Base-by-base conservation (phyloP, 306 rosid species). In the Rosa lucieae region DNA sequence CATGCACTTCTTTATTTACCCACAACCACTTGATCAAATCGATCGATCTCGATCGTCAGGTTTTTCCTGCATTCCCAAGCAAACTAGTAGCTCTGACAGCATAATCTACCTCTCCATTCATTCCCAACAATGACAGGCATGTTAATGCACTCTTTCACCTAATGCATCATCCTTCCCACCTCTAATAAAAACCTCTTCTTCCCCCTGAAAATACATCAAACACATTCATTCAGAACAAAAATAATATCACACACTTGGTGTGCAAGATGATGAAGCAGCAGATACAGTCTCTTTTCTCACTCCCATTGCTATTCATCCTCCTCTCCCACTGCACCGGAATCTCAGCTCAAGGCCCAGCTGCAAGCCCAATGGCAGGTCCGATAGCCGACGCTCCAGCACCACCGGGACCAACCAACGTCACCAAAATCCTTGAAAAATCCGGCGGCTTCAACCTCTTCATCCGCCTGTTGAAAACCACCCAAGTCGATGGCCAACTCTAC, bases 11-110 rank as follows among this genome's bases (percentile, higher is more conserved):
- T 23, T 44, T 40, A 44, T 44, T 20, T 43, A 20, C 67, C 35
- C 76, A 70, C 65, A 40, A 51, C 76, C 70, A 78, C 59, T 59
- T 11, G 61, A 58, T 39, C 32, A 72, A 53, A 62, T 62, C 58
- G 21, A 43, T 77, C 81, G 21, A 43, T 77, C 81, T 77, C 78
- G 85, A 26, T 84, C 78, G 29, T 26, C 29, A 26, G 78, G 79
- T 66, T 56, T 66, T 91, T 86, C 80, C 96, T 90, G 81, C 78
- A 55, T 85, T 88, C 85, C 79, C 81, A 92, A 94, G 97, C 94
- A 92, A 90, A 86, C 84, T 43, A 32, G 78, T 67, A 63, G 84
- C 79, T 81, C 83, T 66, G 59, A 75, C 67, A 70, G 49, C 84
- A 6, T 74, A 80, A 77, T 67, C 76, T 70, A 83, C 68, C 85